These are phyloP conservation scores for Taphrina communis DNA, from an alignment of 1,139 yeast species.

Conservation along the genomic window DNA sequence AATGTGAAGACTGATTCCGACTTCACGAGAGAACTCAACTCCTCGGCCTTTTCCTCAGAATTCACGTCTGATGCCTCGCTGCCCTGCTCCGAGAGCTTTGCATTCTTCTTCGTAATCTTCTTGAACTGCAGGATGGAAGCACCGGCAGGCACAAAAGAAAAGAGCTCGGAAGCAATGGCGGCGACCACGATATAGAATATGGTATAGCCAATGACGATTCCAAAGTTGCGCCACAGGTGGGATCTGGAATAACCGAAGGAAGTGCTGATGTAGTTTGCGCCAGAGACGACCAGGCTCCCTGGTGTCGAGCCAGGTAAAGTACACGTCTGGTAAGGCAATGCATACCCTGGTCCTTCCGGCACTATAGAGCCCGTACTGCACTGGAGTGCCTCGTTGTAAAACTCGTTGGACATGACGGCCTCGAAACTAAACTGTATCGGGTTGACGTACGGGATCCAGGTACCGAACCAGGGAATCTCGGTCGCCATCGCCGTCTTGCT, in stretches of 20 bases:
- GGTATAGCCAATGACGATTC: constrained; percentile 65
- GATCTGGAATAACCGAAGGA: constrained; percentile 59
- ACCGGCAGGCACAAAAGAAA: constrained; percentile 40
- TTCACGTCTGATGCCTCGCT: constrained; percentile 17
- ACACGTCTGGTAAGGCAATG: constrained; percentile 60
- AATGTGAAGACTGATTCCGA: constrained; percentile 52
- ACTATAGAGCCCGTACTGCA: constrained; percentile 54
- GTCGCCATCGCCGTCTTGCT: constrained; percentile 57
- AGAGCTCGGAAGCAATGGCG: constrained; percentile 60
- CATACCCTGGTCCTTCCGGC: constrained; percentile 62
- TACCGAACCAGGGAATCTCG: constrained; percentile 66
- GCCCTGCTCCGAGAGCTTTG: constrained; percentile 12
- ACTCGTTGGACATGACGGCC: constrained; percentile 68
- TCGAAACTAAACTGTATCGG: constrained; percentile 68
- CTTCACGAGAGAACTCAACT: constrained; percentile 40
- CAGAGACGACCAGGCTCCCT: constrained; percentile 62
- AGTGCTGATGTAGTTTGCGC: constrained; percentile 61
- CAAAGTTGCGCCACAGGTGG: constrained; percentile 85
- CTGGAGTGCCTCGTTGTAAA: constrained; percentile 55
- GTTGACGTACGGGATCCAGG: constrained; percentile 74
- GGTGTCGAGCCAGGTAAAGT: constrained; percentile 65
- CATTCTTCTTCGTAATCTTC: constrained; percentile 29
- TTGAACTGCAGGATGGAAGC: constrained; percentile 39
- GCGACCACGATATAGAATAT: constrained; percentile 59
- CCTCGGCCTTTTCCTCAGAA: constrained; percentile 35